Evolutionary conservation across 2,329 filamentous ascomycete species (phyloP), one percentile per base, ranked within the genome.

Genomic region (Talaromyces pinophilus): DNA sequence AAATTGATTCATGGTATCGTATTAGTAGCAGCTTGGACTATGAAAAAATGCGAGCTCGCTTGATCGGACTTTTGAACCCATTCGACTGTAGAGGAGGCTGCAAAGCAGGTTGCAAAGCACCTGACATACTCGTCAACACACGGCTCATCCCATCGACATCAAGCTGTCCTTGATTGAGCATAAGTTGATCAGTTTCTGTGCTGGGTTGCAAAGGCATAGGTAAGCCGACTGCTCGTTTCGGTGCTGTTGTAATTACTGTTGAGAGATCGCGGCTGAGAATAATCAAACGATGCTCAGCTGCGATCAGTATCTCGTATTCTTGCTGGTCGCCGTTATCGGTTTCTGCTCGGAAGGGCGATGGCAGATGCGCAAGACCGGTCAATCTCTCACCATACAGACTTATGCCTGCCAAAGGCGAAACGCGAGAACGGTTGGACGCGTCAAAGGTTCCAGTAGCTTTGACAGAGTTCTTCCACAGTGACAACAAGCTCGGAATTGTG

Each of bases 141-240:
- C 81, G 76, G 65, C 81, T 80, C 80, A 83, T 82, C 57, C 80
- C 81, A 50, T 82, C 77, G 17, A 83, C 75, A 66, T 82, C 81
- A 17, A 83, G 75, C 63, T 82, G 79, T 52, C 81, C 81, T 55
- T 74, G 74, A 54, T 71, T 77, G 13, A 83, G 75, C 70, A 78
- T 77, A 35, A 76, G 68, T 68, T 82, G 80, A 59, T 83, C 81
- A 8, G 70, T 71, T n/a, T 77, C 75, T 5, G 64, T 63, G 17
- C 67, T 70, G 22, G 69, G 60, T 44, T 72, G 67, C 50, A 70
- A 67, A 35, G 68, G 70, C 54, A 69, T 64, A 10, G 63, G 33
- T 7, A 44, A 13, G 44, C n/a, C 57, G 15, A 59, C 35, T 30
- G 33, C 30, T 33, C 10, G 25, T 44, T 59, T 59, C 33, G 15